Evolutionary conservation across 352 stramenopile genomes (phyloP), one percentile per base, ranked within the genome.

Genomic region (Pythium brassicae): DNA sequence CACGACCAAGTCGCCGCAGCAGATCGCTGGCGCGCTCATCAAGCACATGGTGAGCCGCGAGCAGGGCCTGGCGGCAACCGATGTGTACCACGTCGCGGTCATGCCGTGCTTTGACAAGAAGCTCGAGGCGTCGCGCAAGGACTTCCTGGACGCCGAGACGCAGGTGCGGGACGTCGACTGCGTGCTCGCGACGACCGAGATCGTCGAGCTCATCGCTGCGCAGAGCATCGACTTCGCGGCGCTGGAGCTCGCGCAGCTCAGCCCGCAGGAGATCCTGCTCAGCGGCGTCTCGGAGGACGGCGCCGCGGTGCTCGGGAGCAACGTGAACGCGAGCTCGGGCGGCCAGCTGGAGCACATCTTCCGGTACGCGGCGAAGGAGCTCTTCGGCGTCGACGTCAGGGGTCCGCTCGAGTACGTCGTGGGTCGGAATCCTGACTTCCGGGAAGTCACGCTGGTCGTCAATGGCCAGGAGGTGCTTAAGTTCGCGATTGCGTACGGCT

Each of bases 101-200:
- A 98, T 99, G 96, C 96, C 97, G 32, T 99, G 97, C 81, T 97
- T 98, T 62, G 97, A 99, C 68, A 99, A 99, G 77, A 99, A 99
- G 65, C 75, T 99, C 9, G 97, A 99, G 72, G 96, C 96, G 0
- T 97, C 92, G 12, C 86, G 96, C 9, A 96, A 95, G 59, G 78
- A 95, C 63, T 96, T 95, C 54, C 51, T 89, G 23, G 78, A 88
- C 46, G 75, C 75, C 4, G 72, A 67, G 11, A 67, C 76, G 9
- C 65, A 87, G 37, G 83, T 66, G 15, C 91, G 87, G 45, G 94
- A 98, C 43, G 94, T 99, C 14, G 96, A 99, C 69, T 96, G 95
- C 44, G 96, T 99, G 29, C 82, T 99, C 20, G 85, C 83, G 4
- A 92, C 82, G 1, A 92, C 80, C 6, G 85, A 94, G 51, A 73